Percentiles rank a stretch among this genome's conserved stretches.
Conservation (phyloP, 441 rosid species). For the Omphalea diandra region DNA sequence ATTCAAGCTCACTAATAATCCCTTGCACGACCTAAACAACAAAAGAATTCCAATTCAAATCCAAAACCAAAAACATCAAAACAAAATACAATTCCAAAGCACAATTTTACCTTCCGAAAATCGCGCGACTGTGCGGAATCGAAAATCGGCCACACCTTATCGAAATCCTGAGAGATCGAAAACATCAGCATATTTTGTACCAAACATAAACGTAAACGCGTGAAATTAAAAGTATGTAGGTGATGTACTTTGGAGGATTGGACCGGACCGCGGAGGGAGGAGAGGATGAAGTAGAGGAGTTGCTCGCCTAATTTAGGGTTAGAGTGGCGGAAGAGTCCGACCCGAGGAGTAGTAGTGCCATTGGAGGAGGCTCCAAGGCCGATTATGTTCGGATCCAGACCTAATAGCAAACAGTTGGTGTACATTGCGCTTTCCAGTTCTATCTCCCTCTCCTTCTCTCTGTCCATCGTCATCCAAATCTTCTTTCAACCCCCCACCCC, state of each 20-base stretch:
- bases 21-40: conserved; percentile 98
- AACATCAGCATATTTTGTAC: conserved; percentile 16
- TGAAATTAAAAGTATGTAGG: no score
- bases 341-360: conserved; percentile 79
- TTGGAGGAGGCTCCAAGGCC: conserved; percentile 86
- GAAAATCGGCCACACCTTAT: conserved; percentile 99
- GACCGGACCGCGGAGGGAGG: conserved; percentile 96
- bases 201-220: not conserved
- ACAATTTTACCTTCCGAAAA: conserved; percentile 74
- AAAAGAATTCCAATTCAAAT: conserved; percentile 13
- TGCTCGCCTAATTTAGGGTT: conserved; percentile 99
- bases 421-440: conserved; percentile 99
- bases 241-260: conserved; percentile 84
- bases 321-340: conserved; percentile 98
- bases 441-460: conserved; percentile 99
- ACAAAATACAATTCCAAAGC: conserved; percentile 2
- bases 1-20: conserved; percentile 95
- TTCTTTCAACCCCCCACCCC: conserved; percentile 10
- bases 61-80: conserved; percentile 9
- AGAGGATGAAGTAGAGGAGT: conserved; percentile 97
- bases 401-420: conserved; percentile 92
- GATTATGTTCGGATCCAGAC: conserved; percentile 90
- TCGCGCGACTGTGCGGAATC: conserved; percentile 99
- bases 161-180: conserved; percentile 94
- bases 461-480: conserved; percentile 89